Evolutionary conservation across 2,329 filamentous ascomycete species (phyloP).

Genomic region (Xylariomycetidae sp.): DNA sequence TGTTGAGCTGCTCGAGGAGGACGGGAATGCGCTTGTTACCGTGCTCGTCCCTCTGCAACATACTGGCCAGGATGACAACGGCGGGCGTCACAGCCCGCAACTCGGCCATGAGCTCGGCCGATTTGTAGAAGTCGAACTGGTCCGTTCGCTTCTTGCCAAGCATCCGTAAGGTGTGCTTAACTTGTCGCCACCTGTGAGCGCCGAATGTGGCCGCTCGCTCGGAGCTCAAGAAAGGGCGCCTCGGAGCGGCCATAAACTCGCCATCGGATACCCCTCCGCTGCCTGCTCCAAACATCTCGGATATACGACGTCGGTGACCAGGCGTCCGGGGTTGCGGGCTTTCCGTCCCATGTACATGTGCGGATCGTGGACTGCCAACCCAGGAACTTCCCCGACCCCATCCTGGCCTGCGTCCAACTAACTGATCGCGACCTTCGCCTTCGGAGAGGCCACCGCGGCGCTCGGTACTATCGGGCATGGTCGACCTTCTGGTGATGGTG

Average conservation of each 20-base stretch:
- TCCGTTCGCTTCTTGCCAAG: slow-evolving; percentile 74
- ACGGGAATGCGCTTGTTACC: slow-evolving; percentile 93
- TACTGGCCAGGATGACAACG: slow-evolving; percentile 88
- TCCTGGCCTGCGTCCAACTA: slow-evolving; percentile 44
- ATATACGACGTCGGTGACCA: slow-evolving; percentile 60
- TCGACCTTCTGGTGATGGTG: slow-evolving; percentile 57
- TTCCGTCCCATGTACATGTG: slow-evolving; percentile 43
- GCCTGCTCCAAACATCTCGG: slow-evolving; percentile 57
- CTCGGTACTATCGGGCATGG: slow-evolving; percentile 55
- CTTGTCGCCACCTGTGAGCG: slow-evolving; percentile 83
- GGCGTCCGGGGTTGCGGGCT: slow-evolving; percentile 47
- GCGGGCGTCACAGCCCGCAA: slow-evolving; percentile 87
- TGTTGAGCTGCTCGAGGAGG: slow-evolving; percentile 87
- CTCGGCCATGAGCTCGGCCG: slow-evolving; percentile 92
- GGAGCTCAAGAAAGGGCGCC: slow-evolving; percentile 51
- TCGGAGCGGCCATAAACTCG: slow-evolving; percentile 44
- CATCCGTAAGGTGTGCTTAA: slow-evolving; percentile 81
- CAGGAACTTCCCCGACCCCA: slow-evolving; percentile 57
- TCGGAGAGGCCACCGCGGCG: slow-evolving; percentile 64
- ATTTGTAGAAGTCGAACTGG: slow-evolving; percentile 88
- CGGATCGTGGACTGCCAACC: slow-evolving; percentile 43
- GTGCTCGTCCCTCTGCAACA: slow-evolving; percentile 96
- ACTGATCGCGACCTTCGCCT: slow-evolving; percentile 63
- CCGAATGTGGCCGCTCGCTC: slow-evolving; percentile 68
- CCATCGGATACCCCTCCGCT: slow-evolving; percentile 51